A percentile compares a stretch with the other conserved stretches of the same genome.
These are phyloP conservation scores for Blastocystis sp. DNA, from an alignment of 352 stramenopile genomes.

Conservation along the genomic window DNA sequence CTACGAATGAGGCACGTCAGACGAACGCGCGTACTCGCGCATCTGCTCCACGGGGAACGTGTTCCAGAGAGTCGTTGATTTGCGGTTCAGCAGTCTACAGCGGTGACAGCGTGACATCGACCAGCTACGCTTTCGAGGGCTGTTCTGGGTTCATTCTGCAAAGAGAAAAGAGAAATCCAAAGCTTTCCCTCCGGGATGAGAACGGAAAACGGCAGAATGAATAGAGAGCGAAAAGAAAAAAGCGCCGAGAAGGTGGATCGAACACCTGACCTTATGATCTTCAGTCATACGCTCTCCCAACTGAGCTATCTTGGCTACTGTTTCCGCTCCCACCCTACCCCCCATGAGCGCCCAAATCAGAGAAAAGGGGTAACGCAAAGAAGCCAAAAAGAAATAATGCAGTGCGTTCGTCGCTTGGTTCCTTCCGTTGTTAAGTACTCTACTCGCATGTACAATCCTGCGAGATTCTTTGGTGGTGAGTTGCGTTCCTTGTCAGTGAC, in stretches of 20 bases:
- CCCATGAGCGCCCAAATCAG: not conserved
- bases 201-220: too few species aligned
- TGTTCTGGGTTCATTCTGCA: too few species aligned
- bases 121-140: too few species aligned
- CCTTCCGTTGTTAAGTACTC: constrained; percentile 36
- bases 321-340: not conserved
- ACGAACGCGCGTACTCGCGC: not conserved
- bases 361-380: not conserved
- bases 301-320: constrained; percentile 73
- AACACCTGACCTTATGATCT: constrained; percentile 75
- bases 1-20: not conserved
- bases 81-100: constrained; percentile 6
- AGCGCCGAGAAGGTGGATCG: constrained; percentile 73
- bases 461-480: constrained; percentile 51
- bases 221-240: constrained; percentile 60
- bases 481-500: not conserved
- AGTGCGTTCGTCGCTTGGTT: constrained; percentile 12
- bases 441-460: constrained; percentile 26
- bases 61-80: constrained; percentile 18
- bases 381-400: constrained; percentile 14
- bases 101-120: too few species aligned
- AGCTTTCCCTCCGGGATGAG: too few species aligned
- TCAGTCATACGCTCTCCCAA: constrained; percentile 74
- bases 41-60: constrained; percentile 43
- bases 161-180: too few species aligned